Base-by-base conservation (phyloP, 441 rosid genomes). In the Syzygium syzygioides region DNA sequence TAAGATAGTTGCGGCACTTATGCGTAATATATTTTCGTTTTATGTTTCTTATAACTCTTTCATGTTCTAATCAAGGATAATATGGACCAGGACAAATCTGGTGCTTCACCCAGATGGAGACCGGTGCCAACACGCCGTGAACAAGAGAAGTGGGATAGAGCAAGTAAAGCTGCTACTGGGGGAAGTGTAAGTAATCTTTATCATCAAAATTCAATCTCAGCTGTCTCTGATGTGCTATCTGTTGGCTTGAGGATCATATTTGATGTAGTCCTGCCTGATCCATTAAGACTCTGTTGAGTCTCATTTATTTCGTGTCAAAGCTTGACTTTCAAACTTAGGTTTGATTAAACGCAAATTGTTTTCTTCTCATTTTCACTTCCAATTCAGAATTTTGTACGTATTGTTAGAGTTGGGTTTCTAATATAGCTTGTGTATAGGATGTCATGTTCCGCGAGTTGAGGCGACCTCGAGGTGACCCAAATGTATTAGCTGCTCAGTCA, bases 61-160 rank as follows among this genome's bases (percentile, higher is more conserved):
- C 8, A 34, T 68, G 55, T 87, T 6, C 55, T 91, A 18, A 68
- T 90, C 59, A 28, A 56, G 85, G 56, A 71, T 59, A 80, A 90
- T 89, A 87, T 55, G 88, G 76, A 79, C 19, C 91, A 94, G 96
- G 93, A 87, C 23, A 90, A 89, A n/a, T 91, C 92, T 30, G 88
- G 62, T 53, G 55, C 86, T 52, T 86, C 93, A 6, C 91, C 87
- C 9, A 96, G 90, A 90, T 95, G 99, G 99, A 95, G 89, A 88
- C 87, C 91, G 66, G 96, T 89, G 20, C 98, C 99, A 55, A 96
- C 98, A 25, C 96, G 96, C 30, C 96, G 96, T 15, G 99, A 97
- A 92, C 98, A 95, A 91, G 96, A 94, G 41, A 97, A 96, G 91
- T 97, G 99, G 99, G 99, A 96, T 89, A 95, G 88, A 95, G 98